A percentile compares a stretch with the other conserved stretches of the same genome.
Conservation (phyloP, 768 basidiomycete species). For the Agaricus blazei region DNA sequence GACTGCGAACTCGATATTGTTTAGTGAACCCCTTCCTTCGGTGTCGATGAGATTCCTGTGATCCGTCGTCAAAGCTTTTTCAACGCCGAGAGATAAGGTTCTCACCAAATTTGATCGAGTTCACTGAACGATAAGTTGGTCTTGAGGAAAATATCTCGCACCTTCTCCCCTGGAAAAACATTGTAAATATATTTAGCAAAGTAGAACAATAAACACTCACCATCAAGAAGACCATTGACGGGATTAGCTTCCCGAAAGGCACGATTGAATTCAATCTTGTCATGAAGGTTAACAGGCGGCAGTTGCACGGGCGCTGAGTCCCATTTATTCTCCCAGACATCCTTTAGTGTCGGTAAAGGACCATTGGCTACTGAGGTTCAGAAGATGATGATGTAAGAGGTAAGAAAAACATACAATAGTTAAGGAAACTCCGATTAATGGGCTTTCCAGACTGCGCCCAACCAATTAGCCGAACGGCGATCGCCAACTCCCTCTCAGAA, state of each 20-base stretch:
- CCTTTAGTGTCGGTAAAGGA: conserved; percentile 11
- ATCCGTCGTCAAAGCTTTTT: background rate
- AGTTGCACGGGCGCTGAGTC: conserved; percentile 16
- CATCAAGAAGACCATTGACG: conserved; percentile 47
- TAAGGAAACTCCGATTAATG: conserved; percentile 8
- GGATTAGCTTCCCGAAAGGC: conserved; percentile 49
- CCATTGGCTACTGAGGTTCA: conserved; percentile 1
- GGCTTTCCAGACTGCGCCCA: conserved; percentile 17
- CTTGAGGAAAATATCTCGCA: conserved; percentile 58
- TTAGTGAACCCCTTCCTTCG: conserved; percentile 52
- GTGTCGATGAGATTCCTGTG: conserved; percentile 60
- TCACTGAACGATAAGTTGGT: conserved; percentile 54
- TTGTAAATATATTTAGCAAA: background rate
- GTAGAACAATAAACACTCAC: conserved; percentile 22
- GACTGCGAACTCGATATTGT: conserved; percentile 62
- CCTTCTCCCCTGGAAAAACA: conserved; percentile 44
- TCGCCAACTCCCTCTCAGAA: conserved; percentile 12
- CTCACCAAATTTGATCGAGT: conserved; percentile 58
- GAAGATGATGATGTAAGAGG: background rate
- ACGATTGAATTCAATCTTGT: conserved; percentile 35
- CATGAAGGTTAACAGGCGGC: conserved; percentile 44
- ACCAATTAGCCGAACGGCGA: conserved; percentile 17
- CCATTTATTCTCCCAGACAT: conserved; percentile 10
- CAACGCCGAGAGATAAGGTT: background rate
- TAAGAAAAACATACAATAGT: conserved; percentile 9